Base-by-base conservation (phyloP, 192 early-diverging fungal species). In the Chytriomyces sp. region DNA sequence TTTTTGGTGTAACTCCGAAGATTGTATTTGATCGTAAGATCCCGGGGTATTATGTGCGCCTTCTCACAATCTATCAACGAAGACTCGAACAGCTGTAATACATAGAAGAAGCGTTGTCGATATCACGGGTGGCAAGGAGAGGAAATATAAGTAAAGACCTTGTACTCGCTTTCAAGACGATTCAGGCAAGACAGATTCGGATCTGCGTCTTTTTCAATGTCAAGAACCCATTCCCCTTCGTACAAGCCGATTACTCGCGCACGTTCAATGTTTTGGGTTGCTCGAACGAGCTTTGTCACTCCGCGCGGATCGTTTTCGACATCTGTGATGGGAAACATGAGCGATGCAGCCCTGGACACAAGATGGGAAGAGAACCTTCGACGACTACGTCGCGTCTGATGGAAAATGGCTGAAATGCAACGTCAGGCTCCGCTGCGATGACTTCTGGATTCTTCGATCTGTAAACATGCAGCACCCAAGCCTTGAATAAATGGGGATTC, bases 91-190 rank as follows among this genome's bases (percentile, higher is more conserved):
- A 35, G 35, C 35, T 35, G 35, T 35, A 35, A 35, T 35, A 35
- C 0, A 35, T 35, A 2, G 35, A 35, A 35, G 4, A 4, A 35
- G 35, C 2, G 0, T 35, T 35, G 35, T 35, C 35, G 35, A 35
- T 35, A 35, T 35, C 35, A 35, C 2, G 1, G 35, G 35, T 35
- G 35, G 35, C 35, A 35, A 35, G 20, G 20, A 2, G 20, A 0
- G n/a, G 35, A 64, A 23, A 47, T 26, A 47, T 20, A 9, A 20
- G 10, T 47, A 18, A 53, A 28, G 5, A 72, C 50, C 69, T 72
- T 72, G 48, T 72, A 72, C 43, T 72, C 69, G 13, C 69, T n/a
- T 11, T 72, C 69, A 43, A 72, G 59, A 11, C 11, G 24, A 60
- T 72, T 72, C 50, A 72, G 20, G 24, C 57, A 9, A 43, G n/a